Evolutionary conservation across 31 red algal genomes (phyloP).

Genomic region (Asparagopsis taxiformis): DNA sequence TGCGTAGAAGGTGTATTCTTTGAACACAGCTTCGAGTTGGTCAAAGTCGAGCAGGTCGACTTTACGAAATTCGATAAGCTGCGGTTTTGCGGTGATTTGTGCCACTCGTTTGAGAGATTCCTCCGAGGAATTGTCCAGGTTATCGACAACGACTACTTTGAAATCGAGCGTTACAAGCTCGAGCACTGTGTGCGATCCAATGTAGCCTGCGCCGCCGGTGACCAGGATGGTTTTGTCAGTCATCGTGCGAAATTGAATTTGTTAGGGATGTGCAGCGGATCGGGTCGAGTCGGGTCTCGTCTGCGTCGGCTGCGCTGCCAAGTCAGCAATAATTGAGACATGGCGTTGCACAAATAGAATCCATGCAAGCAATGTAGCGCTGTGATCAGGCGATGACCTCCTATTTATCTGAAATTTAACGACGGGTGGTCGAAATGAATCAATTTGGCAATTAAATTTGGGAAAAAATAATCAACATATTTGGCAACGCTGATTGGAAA

Average conservation of each 20-base stretch:
- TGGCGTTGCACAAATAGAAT: no score
- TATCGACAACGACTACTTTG: slow-evolving; percentile 91
- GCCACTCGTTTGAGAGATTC: slow-evolving; percentile 88
- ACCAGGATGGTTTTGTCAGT: slow-evolving; percentile 82
- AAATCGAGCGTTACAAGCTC: slow-evolving; percentile 83
- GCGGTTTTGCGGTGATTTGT: slow-evolving; percentile 76
- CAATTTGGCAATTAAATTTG: no score
- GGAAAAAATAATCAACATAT: no score
- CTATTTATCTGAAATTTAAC: no score
- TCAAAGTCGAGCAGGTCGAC: slow-evolving; percentile 84
- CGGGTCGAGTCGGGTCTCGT: no score
- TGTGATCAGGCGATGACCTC: no score
- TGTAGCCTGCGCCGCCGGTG: slow-evolving; percentile 99
- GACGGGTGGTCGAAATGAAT: no score
- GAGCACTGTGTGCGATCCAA: slow-evolving; percentile 95
- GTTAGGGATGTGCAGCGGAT: not conserved
- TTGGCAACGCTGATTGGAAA: no score
- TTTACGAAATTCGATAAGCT: slow-evolving; percentile 80
- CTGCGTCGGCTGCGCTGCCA: no score
- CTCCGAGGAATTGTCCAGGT: slow-evolving; percentile 89
- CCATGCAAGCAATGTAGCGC: no score
- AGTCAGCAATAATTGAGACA: no score
- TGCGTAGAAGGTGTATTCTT: slow-evolving; percentile 65
- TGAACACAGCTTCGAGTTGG: slow-evolving; percentile 72
- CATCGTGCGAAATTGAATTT: slow-evolving; percentile 13